phyloP scores from a whole-genome alignment of 805 yeast genomes.

The Candida dendrica region DNA sequence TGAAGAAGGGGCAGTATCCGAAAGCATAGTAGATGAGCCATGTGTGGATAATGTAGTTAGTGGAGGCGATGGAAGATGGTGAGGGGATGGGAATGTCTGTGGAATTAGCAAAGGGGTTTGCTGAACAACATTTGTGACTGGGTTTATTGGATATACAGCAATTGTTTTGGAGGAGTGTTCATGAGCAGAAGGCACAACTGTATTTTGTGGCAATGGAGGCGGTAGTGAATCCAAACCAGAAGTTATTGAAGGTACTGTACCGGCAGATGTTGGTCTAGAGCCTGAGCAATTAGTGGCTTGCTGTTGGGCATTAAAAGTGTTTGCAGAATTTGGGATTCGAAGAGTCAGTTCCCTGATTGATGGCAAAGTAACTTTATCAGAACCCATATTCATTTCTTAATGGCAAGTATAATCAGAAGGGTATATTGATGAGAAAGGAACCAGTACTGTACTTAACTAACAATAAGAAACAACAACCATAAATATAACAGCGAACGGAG shows the following conservation, averaged over 20 bases:
- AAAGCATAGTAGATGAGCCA: not conserved
- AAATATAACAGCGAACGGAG: too few relatives aligned
- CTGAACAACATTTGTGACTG: not conserved
- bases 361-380: slow-evolving; percentile 10
- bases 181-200: too few relatives aligned
- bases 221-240: not conserved
- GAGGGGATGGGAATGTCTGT: not conserved
- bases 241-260: too few relatives aligned
- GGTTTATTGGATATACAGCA: not conserved
- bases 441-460: too few relatives aligned
- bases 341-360: slow-evolving; percentile 14
- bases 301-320: not conserved
- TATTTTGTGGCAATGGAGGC: not conserved
- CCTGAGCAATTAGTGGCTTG: not conserved
- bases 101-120: not conserved
- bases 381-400: slow-evolving; percentile 1
- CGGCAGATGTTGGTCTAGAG: not conserved
- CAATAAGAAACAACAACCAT: too few relatives aligned
- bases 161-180: not conserved
- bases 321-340: slow-evolving; percentile 4
- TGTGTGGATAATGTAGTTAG: not conserved
- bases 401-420: slow-evolving; percentile 2
- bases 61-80: not conserved
- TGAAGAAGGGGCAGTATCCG: not conserved
- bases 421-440: not conserved